phyloP scores from a whole-genome alignment of 2,329 filamentous ascomycete species.

The Shiraia bambusicola region DNA sequence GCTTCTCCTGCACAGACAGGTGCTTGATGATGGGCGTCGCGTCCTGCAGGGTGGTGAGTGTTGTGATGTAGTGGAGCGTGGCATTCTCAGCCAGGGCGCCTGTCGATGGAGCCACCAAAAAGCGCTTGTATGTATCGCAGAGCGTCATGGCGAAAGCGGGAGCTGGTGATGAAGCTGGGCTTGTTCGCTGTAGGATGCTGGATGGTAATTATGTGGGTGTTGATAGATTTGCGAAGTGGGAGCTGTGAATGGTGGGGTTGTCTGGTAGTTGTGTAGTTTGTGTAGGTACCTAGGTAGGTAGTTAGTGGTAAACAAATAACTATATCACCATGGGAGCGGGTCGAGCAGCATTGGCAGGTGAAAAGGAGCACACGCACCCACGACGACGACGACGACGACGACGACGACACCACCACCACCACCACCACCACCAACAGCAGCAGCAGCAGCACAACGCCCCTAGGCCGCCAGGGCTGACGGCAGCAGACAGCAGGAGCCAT shows the following conservation, averaged over 20 bases:
- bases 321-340: slow-evolving; percentile 6
- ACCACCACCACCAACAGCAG: too few species aligned
- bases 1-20: slow-evolving; percentile 67
- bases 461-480: slow-evolving; percentile 3
- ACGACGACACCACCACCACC: too few species aligned
- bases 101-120: slow-evolving; percentile 48
- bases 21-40: slow-evolving; percentile 80
- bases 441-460: slow-evolving; percentile 1
- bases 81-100: slow-evolving; percentile 49
- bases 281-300: too few species aligned
- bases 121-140: slow-evolving; percentile 49
- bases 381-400: too few species aligned
- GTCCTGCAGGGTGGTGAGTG: slow-evolving; percentile 72
- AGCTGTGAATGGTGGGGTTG: slow-evolving; percentile 5
- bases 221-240: slow-evolving; percentile 7
- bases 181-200: slow-evolving; percentile 7
- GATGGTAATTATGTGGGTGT: slow-evolving; percentile 8
- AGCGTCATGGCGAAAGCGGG: slow-evolving; percentile 24
- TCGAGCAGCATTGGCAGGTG: slow-evolving; percentile 12
- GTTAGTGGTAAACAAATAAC: slow-evolving; percentile 22
- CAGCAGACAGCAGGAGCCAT: slow-evolving; percentile 5
- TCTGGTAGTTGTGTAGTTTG: slow-evolving; percentile 5
- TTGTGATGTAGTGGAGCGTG: slow-evolving; percentile 79
- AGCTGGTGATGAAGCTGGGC: not conserved
- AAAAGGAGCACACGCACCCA: slow-evolving; percentile 8